These are phyloP conservation scores for Thraustochytrium striatum DNA, from an alignment of 352 stramenopile genomes.

Conservation along the genomic window DNA sequence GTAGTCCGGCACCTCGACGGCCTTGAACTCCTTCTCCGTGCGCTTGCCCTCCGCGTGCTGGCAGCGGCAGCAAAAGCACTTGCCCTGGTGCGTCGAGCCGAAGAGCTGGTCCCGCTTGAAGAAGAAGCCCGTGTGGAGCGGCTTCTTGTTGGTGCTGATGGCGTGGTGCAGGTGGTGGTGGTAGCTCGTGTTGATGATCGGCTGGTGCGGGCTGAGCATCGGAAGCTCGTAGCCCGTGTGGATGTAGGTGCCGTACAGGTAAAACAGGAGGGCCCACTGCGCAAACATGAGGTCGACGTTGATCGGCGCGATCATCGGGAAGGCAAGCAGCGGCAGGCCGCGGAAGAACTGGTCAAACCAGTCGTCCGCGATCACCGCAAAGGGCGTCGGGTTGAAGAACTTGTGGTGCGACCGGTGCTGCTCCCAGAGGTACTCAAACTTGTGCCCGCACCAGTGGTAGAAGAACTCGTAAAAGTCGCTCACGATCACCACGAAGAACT, in stretches of 20 bases:
- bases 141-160: conserved; percentile 40
- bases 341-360: conserved; percentile 50
- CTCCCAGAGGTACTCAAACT: conserved; percentile 43
- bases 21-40: not conserved
- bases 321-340: conserved; percentile 41
- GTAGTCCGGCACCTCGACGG: not conserved
- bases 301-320: conserved; percentile 48
- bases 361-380: conserved; percentile 51
- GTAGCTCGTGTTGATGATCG: conserved; percentile 52
- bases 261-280: conserved; percentile 42
- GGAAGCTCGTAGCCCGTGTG: conserved; percentile 47
- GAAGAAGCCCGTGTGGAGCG: conserved; percentile 51
- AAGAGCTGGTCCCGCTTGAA: conserved; percentile 51
- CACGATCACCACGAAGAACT: conserved; percentile 47
- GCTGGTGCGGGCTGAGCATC: conserved; percentile 42
- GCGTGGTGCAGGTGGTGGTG: conserved; percentile 52
- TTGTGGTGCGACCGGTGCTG: conserved; percentile 48
- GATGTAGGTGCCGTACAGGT: conserved; percentile 50
- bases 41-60: not conserved
- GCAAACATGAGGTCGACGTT: conserved; percentile 52
- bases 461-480: conserved; percentile 51
- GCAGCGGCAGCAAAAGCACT: not conserved
- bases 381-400: conserved; percentile 51
- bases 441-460: conserved; percentile 49
- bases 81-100: not conserved